Base-by-base conservation (phyloP, 2,329 filamentous ascomycete genomes). In the Daldinia eschscholtzii region DNA sequence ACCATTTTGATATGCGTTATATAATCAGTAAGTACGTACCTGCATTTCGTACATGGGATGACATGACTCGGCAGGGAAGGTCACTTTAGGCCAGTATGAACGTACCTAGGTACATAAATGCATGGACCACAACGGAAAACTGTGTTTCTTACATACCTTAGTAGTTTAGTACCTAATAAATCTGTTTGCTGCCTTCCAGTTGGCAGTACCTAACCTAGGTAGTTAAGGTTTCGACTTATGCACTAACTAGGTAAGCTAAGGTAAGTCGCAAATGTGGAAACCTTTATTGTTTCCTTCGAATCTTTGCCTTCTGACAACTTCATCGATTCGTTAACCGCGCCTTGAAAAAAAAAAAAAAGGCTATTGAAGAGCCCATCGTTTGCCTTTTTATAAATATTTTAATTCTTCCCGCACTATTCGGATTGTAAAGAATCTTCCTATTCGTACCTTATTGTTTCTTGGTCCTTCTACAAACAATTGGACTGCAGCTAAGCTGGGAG, bases 391-490 rank as follows among this genome's bases (percentile, higher is more conserved):
- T 10, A 33, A 10, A n/a, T 18, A 13, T 30, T 52, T 12, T 33
- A n/a, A n/a, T 33, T 33, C 15, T 1, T 42, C 18, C 6, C 6
- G 2, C n/a, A 9, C n/a, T 9, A 5, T 20, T 15, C 15, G 26
- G 3, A 18, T 52, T 52, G n/a, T 33, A n/a, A 30, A 30, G 28
- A 52, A 6, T 33, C 7, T n/a, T 52, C 9, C 6, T 26, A 52
- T 52, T 33, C 33, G 13, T 52, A n/a, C 46, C 6, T 23, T 39
- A 13, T 39, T 37, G 35, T 64, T 64, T 56, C 57, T 23, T 52
- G 20, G 18, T 20, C 33, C n/a, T 68, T 64, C 57, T 62, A 50
- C 26, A 37, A 20, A 41, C 39, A 37, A 58, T 18, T 50, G 12
- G 57, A 57, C n/a, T 18, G 6, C 9, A 37, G 48, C 10, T 35